These are phyloP conservation scores for Vitis amurensis DNA, from an alignment of 164 flowering plant genomes.

Conservation along the genomic window DNA sequence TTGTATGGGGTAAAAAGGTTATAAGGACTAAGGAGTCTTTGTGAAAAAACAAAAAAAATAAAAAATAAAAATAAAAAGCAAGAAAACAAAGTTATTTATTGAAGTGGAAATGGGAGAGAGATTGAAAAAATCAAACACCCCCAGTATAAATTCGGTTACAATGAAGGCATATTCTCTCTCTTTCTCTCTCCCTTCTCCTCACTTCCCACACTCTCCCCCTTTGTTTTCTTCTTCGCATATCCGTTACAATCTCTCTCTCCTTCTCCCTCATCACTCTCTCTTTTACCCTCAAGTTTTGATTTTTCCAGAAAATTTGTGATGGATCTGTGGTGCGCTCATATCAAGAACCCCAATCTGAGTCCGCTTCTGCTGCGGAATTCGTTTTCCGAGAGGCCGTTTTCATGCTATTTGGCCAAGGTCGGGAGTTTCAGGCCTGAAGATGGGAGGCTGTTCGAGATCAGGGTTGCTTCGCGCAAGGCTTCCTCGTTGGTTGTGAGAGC, in stretches of 20 bases:
- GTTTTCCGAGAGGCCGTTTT: slow-evolving; percentile 15
- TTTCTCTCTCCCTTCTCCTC: neutral
- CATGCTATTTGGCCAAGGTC: slow-evolving; percentile 8
- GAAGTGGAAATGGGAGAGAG: no score
- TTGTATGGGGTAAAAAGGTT: no score
- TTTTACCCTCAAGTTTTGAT: no score
- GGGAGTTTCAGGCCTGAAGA: slow-evolving; percentile 4
- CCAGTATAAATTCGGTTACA: slow-evolving; percentile 5
- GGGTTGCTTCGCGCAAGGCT: slow-evolving; percentile 15
- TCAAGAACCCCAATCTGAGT: slow-evolving; percentile 20
- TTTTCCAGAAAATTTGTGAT: slow-evolving; percentile 9
- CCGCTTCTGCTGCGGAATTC: slow-evolving; percentile 13
- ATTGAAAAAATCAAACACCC: no score
- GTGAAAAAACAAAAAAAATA: no score
- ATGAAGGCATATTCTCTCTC: slow-evolving; percentile 16
- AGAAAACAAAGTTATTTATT: no score
- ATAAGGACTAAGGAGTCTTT: no score
- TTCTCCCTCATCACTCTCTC: neutral
- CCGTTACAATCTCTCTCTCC: slow-evolving; percentile 5
- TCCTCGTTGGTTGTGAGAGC: slow-evolving; percentile 26
- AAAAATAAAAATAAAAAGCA: no score
- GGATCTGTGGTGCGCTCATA: slow-evolving; percentile 31
- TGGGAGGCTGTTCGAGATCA: slow-evolving; percentile 20
- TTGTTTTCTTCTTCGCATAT: neutral
- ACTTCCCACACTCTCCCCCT: neutral